These are phyloP conservation scores for Hypoxylon cercidicola DNA, from an alignment of 495 filamentous ascomycete species.

Conservation along the genomic window DNA sequence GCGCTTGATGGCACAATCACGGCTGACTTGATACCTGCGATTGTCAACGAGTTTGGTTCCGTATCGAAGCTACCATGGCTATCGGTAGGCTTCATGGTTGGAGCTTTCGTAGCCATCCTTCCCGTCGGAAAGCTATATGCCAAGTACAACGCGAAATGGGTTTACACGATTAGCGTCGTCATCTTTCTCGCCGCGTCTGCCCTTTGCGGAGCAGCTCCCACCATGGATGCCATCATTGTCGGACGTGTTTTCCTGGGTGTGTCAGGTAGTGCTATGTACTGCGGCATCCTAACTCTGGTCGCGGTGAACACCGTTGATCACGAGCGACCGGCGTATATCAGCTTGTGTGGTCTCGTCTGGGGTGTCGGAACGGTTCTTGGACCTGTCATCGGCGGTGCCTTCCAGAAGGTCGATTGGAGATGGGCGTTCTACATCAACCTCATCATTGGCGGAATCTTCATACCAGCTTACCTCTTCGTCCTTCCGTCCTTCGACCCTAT, in stretches of 20 bases:
- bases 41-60: conserved; percentile 57
- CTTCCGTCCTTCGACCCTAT: conserved; percentile 49
- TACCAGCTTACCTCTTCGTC: conserved; percentile 64
- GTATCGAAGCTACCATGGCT: conserved; percentile 66
- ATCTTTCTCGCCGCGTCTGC: conserved; percentile 63
- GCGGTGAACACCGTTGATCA: conserved; percentile 52
- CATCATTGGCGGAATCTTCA: conserved; percentile 59
- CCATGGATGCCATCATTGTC: conserved; percentile 59
- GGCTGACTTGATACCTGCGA: conserved; percentile 63
- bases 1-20: conserved; percentile 70
- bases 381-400: conserved; percentile 69
- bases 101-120: neutral
- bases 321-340: conserved; percentile 59
- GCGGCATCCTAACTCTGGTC: conserved; percentile 55
- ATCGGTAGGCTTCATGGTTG: conserved; percentile 49
- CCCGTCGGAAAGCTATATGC: conserved; percentile 3
- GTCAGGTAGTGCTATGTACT: conserved; percentile 60
- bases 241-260: conserved; percentile 52
- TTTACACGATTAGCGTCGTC: conserved; percentile 5
- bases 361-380: conserved; percentile 62
- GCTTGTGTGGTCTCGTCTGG: conserved; percentile 50
- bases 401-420: conserved; percentile 62
- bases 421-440: conserved; percentile 78
- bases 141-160: conserved; percentile 11
- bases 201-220: conserved; percentile 62